These are phyloP conservation scores for Wolfiporia cocos DNA, from an alignment of 1,284 basidiomycete species.

Conservation along the genomic window DNA sequence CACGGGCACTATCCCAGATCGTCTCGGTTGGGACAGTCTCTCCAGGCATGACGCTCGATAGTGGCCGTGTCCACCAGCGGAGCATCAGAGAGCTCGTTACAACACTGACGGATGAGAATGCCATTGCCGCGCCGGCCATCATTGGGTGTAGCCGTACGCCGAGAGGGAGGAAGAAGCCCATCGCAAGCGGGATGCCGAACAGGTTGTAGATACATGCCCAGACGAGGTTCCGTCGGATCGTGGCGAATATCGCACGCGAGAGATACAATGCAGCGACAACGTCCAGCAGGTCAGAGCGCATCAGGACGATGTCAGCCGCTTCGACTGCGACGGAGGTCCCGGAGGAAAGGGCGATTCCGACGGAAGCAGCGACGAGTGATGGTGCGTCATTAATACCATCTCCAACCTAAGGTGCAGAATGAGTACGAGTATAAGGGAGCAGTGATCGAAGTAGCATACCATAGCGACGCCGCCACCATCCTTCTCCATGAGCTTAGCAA, in stretches of 20 bases:
- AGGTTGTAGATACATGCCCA: conserved; percentile 96
- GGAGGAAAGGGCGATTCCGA: conserved; percentile 93
- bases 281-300: conserved; percentile 93
- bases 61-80: conserved; percentile 79
- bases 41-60: conserved; percentile 61
- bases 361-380: conserved; percentile 89
- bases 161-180: conserved; percentile 93
- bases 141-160: conserved; percentile 95
- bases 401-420: conserved; percentile 88
- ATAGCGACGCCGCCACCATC: conserved; percentile 77
- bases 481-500: conserved; percentile 73
- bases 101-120: conserved; percentile 94
- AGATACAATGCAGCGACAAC: conserved; percentile 95
- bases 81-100: conserved; percentile 87
- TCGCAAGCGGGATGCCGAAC: conserved; percentile 95
- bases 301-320: conserved; percentile 96
- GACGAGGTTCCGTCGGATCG: conserved; percentile 85
- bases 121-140: conserved; percentile 98
- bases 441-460: conserved; percentile 46
- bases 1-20: conserved; percentile 41
- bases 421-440: no score
- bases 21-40: conserved; percentile 35
- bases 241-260: conserved; percentile 82
- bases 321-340: conserved; percentile 97
- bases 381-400: conserved; percentile 99